Percentiles rank a stretch among this genome's conserved stretches.
These are phyloP conservation scores for Aristolochia californica DNA, from an alignment of 164 flowering plant genomes.

Conservation along the genomic window DNA sequence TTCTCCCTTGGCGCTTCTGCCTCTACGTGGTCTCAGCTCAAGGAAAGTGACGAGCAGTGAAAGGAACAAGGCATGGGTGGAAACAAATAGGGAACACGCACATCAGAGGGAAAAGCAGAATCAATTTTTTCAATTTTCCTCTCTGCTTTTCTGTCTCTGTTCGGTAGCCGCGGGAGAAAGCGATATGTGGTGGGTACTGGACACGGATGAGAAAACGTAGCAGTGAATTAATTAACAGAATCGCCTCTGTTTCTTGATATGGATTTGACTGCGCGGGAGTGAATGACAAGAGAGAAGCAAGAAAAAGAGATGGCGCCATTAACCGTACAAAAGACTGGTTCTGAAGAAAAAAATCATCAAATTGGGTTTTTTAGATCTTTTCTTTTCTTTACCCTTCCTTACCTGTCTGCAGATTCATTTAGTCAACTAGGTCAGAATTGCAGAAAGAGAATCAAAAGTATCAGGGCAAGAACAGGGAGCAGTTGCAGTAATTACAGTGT, in stretches of 20 bases:
- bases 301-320: not conserved
- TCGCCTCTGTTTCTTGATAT: not conserved
- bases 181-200: not conserved
- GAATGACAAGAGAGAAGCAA: not conserved
- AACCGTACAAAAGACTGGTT: constrained; percentile 1
- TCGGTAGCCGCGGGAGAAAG: constrained; percentile 1
- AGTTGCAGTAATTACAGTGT: no score
- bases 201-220: not conserved
- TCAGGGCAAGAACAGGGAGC: no score
- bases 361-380: constrained; percentile 1
- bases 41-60: constrained; percentile 11
- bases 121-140: not conserved
- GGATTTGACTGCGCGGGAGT: not conserved
- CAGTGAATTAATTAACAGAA: not conserved
- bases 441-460: not conserved
- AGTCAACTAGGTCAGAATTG: constrained; percentile 2
- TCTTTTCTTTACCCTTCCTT: not conserved
- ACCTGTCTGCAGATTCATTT: constrained; percentile 2
- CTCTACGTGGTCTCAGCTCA: not conserved
- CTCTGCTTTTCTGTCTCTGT: no score
- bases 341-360: not conserved
- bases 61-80: constrained; percentile 14
- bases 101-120: constrained; percentile 2
- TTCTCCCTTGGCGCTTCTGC: not conserved
- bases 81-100: constrained; percentile 6